These are phyloP conservation scores for Polysphondylium violaceum DNA, from an alignment of 78 protist species.

Conservation along the genomic window DNA sequence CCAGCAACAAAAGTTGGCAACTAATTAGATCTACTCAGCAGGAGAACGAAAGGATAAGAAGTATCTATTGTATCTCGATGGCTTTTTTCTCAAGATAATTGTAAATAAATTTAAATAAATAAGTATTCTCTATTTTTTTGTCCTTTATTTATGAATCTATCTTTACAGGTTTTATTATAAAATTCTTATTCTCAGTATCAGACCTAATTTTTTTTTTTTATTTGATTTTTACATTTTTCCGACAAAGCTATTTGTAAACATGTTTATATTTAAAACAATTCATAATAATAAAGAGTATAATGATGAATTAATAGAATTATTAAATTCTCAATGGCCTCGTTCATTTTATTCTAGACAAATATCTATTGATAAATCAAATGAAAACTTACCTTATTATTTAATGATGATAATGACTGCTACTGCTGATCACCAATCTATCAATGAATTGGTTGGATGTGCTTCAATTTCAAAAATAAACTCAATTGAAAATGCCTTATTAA, in stretches of 20 bases:
- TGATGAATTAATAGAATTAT: conserved; percentile 1
- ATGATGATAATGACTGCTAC: not conserved
- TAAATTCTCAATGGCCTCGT: conserved; percentile 29
- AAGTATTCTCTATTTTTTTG: too few species aligned
- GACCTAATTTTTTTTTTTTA: not conserved
- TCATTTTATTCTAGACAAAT: not conserved
- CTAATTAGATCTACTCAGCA: too few species aligned
- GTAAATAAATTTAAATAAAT: not conserved
- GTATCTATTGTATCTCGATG: too few species aligned
- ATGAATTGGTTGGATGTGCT: conserved; percentile 1
- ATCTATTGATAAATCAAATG: conserved; percentile 25
- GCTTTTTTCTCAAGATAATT: not conserved
- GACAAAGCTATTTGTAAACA: not conserved
- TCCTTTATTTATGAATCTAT: not conserved
- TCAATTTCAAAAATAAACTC: not conserved
- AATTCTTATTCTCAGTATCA: too few species aligned
- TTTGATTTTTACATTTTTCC: not conserved
- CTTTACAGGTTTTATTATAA: not conserved
- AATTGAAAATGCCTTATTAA: conserved; percentile 5
- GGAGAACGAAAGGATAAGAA: too few species aligned
- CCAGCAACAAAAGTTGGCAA: too few species aligned
- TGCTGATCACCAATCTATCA: not conserved
- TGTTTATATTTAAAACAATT: not conserved
- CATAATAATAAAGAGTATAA: not conserved
- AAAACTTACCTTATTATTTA: conserved; percentile 6